Evolutionary conservation across 768 basidiomycete genomes (phyloP), one percentile per base, ranked within the genome.

Genomic region (Xerocomellus dryophilus): DNA sequence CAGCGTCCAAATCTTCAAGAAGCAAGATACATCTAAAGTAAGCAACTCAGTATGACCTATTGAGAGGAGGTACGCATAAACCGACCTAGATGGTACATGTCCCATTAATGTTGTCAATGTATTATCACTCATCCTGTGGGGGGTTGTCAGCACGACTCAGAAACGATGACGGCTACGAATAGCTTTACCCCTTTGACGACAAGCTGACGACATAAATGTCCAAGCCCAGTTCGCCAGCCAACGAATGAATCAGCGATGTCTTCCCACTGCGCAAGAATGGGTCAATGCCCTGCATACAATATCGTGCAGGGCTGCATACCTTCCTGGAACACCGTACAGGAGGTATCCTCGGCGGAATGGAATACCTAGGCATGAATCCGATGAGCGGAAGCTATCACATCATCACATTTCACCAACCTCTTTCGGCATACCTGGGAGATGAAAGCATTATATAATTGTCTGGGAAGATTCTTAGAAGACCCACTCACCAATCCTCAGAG

Each of bases 201-300:
- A 94, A 74, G 42, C 88, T 90, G 61, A 95, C 86, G 48, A 94
- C 91, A 66, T 93, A 95, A 58, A 97, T 93, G 72, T 95, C 91
- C 23, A 97, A 78, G 8, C 85, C 83, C 32, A 97, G 77, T 67
- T 93, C 90, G 51, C 89, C 89, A 47, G 89, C 89, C 59, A 91
- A 73, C 7, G 90, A 90, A 69, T 92, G 88, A 61, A 92, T 91
- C 41, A 92, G 76, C 17, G 89, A 91, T 23, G 90, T 92, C 74
- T 92, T 92, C 59, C 90, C 89, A 68, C 89, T 91, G 63, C 40
- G 18, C 36, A 32, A 60, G 49, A 23, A 32, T 47, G 51, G 27
- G 51, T 70, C 60, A 60, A 50, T 58, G 40, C 18, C 50, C 34
- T 5, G 44, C 31, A 34, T 38, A 46, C 56, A 32, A 34, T 36